These are phyloP conservation scores for Torulaspora quercuum DNA, from an alignment of 805 yeast genomes.

Conservation along the genomic window DNA sequence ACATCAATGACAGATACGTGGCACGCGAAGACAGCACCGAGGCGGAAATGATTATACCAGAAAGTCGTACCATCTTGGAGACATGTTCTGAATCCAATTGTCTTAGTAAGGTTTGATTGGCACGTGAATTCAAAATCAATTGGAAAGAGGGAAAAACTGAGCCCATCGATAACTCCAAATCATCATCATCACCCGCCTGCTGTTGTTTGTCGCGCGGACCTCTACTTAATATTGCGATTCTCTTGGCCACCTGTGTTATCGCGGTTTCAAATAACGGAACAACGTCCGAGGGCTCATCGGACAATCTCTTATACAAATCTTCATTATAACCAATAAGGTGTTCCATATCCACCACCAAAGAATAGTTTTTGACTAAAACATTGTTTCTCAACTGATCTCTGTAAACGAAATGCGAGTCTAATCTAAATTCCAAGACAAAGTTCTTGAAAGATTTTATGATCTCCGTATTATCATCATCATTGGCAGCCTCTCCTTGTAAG, in stretches of 20 bases:
- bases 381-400: slow-evolving; percentile 89
- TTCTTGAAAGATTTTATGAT: slow-evolving; percentile 71
- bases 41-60: slow-evolving; percentile 91
- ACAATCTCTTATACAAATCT: slow-evolving; percentile 75
- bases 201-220: slow-evolving; percentile 12
- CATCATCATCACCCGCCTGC: slow-evolving; percentile 31
- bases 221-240: slow-evolving; percentile 46
- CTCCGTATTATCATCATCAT: slow-evolving; percentile 61
- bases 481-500: slow-evolving; percentile 74
- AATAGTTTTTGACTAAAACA: slow-evolving; percentile 69
- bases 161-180: slow-evolving; percentile 12
- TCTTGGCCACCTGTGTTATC: slow-evolving; percentile 79
- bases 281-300: slow-evolving; percentile 85
- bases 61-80: slow-evolving; percentile 81
- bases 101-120: slow-evolving; percentile 70
- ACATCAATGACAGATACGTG: slow-evolving; percentile 75
- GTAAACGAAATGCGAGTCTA: slow-evolving; percentile 77
- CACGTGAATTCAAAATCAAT: slow-evolving; percentile 67
- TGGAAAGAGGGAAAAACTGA: slow-evolving; percentile 77
- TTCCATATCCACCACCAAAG: slow-evolving; percentile 70
- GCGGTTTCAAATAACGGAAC: slow-evolving; percentile 82
- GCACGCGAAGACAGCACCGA: slow-evolving; percentile 87
- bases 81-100: slow-evolving; percentile 83
- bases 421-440: slow-evolving; percentile 81
- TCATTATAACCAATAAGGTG: slow-evolving; percentile 87